Evolutionary conservation across 768 basidiomycete species (phyloP), one percentile per base, ranked within the genome.

Genomic region (Mycena metata): DNA sequence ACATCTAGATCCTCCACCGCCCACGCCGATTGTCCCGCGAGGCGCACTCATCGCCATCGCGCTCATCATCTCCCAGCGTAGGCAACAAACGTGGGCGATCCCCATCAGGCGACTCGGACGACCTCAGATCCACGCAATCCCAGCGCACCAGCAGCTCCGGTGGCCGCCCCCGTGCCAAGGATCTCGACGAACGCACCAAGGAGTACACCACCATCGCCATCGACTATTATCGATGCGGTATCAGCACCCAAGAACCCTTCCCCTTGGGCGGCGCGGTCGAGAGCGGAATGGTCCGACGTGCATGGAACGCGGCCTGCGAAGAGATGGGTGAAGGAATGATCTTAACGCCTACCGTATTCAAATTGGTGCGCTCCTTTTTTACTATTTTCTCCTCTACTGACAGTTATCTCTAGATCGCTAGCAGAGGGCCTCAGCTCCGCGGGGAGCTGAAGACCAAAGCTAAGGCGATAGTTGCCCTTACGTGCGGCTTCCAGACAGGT

Each of bases 161-260:
- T 30, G 61, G 60, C 12, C 62, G 70, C 33, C 64, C 71, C 43
- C 69, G 67, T 50, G 71, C 69, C 16, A 52, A 47, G 57, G 69
- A 72, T 66, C 67, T 64, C 43, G 68, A 66, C 41, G 65, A 59
- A 0, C 24, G 10, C 12, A 61, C 60, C 12, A 47, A 70, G 61
- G 71, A 69, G 26, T 30, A 45, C 23, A 23, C 60, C 16, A 39
- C 30, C 13, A 23, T 52, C 19, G 62, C 69, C 19, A 65, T 71
- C 33, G n/a, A 47, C 9, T 17, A 43, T 23, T 74, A 49, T n/a
- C 64, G 64, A 16, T 39, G 41, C 26, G 26, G 21, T 16, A 15
- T 72, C 46, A 51, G 46, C 39, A 43, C 51, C 17, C n/a, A 43
- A 30, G 17, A 63, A 3, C 39, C 60, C 50, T 73, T 60, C 47